phyloP scores from a whole-genome alignment of 805 yeast genomes.

The Saturnispora halmiae region DNA sequence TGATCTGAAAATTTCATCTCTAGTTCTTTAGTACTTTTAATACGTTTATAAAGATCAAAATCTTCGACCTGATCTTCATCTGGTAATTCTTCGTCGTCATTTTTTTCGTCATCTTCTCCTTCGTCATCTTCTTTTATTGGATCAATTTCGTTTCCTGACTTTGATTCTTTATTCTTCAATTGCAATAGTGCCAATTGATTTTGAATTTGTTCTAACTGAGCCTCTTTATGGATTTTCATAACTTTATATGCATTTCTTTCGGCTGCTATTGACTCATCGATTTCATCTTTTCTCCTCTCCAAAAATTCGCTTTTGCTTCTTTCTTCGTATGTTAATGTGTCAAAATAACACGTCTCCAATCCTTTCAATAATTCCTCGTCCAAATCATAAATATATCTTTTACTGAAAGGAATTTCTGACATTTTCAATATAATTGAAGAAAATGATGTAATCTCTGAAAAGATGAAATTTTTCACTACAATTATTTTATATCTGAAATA shows the following conservation, averaged over 20 bases:
- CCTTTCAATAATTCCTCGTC: conserved; percentile 34
- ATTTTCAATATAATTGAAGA: background rate
- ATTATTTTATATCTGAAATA: too few species aligned
- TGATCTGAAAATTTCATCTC: background rate
- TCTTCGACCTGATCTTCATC: conserved; percentile 30
- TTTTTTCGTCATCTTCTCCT: conserved; percentile 22
- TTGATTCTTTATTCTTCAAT: background rate
- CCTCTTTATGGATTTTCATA: conserved; percentile 14
- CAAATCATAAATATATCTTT: conserved; percentile 43
- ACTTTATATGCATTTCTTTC: background rate
- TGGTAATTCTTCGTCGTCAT: conserved; percentile 28
- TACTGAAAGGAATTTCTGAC: conserved; percentile 17
- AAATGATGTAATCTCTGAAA: too few species aligned
- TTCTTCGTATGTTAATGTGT: conserved; percentile 35
- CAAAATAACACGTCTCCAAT: conserved; percentile 47
- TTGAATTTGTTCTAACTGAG: background rate
- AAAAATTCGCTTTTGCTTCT: conserved; percentile 17
- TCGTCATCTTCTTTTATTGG: background rate
- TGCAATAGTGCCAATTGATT: conserved; percentile 5
- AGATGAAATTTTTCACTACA: background rate
- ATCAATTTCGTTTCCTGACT: background rate
- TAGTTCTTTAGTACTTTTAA: background rate
- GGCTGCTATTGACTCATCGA: background rate
- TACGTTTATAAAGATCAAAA: conserved; percentile 1
- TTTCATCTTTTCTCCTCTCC: conserved; percentile 14